Conservation (phyloP, 805 yeast genomes). For the Alloascoidea africana region DNA sequence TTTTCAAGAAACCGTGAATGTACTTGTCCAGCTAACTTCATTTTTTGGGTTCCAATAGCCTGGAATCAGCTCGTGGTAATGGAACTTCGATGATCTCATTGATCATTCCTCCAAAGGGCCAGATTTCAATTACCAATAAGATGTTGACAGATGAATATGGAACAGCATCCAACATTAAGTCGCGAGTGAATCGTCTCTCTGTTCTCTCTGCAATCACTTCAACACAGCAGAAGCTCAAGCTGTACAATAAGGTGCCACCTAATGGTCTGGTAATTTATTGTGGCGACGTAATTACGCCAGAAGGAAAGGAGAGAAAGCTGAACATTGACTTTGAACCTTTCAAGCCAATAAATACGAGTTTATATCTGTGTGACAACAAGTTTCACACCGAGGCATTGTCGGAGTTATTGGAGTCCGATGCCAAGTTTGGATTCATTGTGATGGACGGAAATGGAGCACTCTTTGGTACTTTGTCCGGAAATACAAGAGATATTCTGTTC, state of each 20-base stretch:
- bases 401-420: constrained; percentile 89
- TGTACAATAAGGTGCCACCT: constrained; percentile 79
- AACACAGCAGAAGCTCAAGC: constrained; percentile 90
- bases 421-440: constrained; percentile 91
- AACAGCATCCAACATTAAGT: constrained; percentile 95
- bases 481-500: constrained; percentile 90
- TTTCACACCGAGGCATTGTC: constrained; percentile 95
- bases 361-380: constrained; percentile 92
- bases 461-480: constrained; percentile 91
- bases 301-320: constrained; percentile 94
- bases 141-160: constrained; percentile 98
- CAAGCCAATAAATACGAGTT: constrained; percentile 96
- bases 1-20: too few species aligned
- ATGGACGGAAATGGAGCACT: constrained; percentile 99
- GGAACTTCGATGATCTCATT: constrained; percentile 98
- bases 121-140: constrained; percentile 73
- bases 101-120: constrained; percentile 92
- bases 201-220: constrained; percentile 95
- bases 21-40: too few species aligned
- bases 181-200: constrained; percentile 91
- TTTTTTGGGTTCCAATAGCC: too few species aligned
- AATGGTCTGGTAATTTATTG: constrained; percentile 94
- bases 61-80: constrained; percentile 90
- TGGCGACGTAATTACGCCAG: constrained; percentile 95
- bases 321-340: constrained; percentile 97